Base-by-base conservation (phyloP, 495 filamentous ascomycete genomes). In the Staphylotrichum longicolle region DNA sequence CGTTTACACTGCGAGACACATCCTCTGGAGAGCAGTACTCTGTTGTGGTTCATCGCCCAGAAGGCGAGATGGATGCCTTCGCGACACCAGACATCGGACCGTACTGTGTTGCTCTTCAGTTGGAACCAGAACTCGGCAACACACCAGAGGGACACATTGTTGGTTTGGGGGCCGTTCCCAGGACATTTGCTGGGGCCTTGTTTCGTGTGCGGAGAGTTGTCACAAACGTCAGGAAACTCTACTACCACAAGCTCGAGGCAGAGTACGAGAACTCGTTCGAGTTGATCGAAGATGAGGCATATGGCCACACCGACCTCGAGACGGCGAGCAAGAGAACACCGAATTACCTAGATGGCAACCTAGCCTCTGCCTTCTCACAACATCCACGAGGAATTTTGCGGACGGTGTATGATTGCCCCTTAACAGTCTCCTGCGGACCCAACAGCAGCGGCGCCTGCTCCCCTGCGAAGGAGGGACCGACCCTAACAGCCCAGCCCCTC, bases 331-430 rank as follows among this genome's bases (percentile, higher is more conserved):
- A 66, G 47, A 6, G 57, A 48, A 45, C 59, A 15, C 57, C 60
- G 3, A 39, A 33, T n/a, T 62, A 62, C 15, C 27, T 61, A 1
- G 53, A 58, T 11, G 60, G 55, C 8, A 42, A 63, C 33, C 39
- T 66, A 0, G 57, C 46, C 20, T 15, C 61, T 7, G 64, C 64
- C 1, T 68, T 68, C 47, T 33, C 39, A 5, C 0, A 39, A 0
- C 58, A 68, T 10, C 27, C 14, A 0, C 52, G 57, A 0, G 63
- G 60, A 0, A 49, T 59, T 10, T 34, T 69, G 10, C 58, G 65
- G 2, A 62, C 59, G 2, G 50, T 67, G 7, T 69, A 69, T 32
- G 67, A 69, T 42, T 69, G 64, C 20, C 67, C 64, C 14, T 8
- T 64, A 9, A 69, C 61, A 5, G 39, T 69, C 35, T 60, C 63